Evolutionary conservation across 345 rosid genomes (phyloP), one percentile per base, ranked within the genome.

Genomic region (Citrus hindsii): DNA sequence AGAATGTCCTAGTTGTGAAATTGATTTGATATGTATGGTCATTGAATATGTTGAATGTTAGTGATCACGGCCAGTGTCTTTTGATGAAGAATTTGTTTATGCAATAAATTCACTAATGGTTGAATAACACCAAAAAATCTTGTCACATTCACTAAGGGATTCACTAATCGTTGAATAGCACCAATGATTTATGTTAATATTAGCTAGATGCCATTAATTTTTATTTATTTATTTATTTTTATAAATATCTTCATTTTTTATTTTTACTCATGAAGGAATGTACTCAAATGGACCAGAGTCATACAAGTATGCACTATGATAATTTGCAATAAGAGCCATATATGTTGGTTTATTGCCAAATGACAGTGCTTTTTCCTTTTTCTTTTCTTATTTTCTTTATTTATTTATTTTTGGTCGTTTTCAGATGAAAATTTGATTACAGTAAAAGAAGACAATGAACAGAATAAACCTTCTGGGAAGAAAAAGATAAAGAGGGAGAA

Each of bases 401-500:
- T 46, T 46, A 9, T 46, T 13, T 0, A 12, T 46, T 46, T 46
- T 13, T 46, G 18, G 12, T 37, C 71, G 14, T 24, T 83, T 65
- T n/a, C 75, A 83, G 86, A 30, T 33, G 60, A 22, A 24, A 72
- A 62, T 72, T 33, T 71, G 32, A 79, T 65, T 58, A 30, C 53
- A 48, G 84, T 66, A 74, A 73, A 79, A 73, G 81, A 68, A 42
- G 51, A 27, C 38, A 79, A 37, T 55, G 58, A 73, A 67, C 63
- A 37, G 59, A 70, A 69, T 67, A 70, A 74, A 56, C 63, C 61
- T 30, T 59, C 25, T 16, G 71, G 19, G 38, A 85, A 79, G 79
- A 73, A 69, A 80, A 85, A 83, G 81, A 81, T 70, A 67, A 83
- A 77, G 42, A 59, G 79, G 25, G 77, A 58, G 70, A 70, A 58